These are phyloP conservation scores for Hyphodiscus sp. DNA, from an alignment of 2,329 filamentous ascomycete genomes.

Conservation along the genomic window DNA sequence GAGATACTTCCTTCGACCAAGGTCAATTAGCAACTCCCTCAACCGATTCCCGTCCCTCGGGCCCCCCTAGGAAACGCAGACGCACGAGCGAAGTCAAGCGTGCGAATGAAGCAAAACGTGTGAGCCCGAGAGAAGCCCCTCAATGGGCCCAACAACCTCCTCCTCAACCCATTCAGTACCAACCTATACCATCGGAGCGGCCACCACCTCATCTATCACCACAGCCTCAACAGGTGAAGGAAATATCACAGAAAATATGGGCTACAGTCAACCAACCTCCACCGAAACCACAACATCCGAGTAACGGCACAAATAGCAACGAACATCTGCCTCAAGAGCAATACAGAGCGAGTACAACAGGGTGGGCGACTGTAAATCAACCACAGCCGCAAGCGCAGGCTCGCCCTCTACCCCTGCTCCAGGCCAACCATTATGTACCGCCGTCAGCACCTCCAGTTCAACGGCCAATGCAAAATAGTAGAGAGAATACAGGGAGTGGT, in stretches of 20 bases:
- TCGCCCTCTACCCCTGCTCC: background rate
- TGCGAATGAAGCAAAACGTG: background rate
- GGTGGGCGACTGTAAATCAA: conserved; percentile 19
- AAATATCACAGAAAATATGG: conserved; percentile 3
- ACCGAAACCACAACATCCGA: conserved; percentile 1
- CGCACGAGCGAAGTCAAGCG: conserved; percentile 11
- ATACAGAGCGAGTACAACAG: background rate
- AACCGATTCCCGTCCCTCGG: background rate
- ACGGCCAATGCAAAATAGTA: conserved; percentile 15
- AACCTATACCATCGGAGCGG: background rate
- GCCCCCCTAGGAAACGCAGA: background rate
- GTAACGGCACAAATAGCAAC: background rate
- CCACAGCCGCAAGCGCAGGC: background rate
- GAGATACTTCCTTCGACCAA: conserved; percentile 21
- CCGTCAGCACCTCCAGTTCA: background rate
- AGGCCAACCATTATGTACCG: background rate
- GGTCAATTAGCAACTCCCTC: conserved; percentile 15
- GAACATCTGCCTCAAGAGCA: background rate
- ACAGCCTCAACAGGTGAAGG: background rate
- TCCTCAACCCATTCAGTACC: background rate
- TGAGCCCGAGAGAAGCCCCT: background rate
- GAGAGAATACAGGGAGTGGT: conserved; percentile 33
- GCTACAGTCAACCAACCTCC: conserved; percentile 9
- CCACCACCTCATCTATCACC: background rate
- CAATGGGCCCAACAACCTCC: background rate